Evolutionary conservation across 805 yeast species (phyloP), one percentile per base, ranked within the genome.

Genomic region (Hanseniaspora clermontiae): DNA sequence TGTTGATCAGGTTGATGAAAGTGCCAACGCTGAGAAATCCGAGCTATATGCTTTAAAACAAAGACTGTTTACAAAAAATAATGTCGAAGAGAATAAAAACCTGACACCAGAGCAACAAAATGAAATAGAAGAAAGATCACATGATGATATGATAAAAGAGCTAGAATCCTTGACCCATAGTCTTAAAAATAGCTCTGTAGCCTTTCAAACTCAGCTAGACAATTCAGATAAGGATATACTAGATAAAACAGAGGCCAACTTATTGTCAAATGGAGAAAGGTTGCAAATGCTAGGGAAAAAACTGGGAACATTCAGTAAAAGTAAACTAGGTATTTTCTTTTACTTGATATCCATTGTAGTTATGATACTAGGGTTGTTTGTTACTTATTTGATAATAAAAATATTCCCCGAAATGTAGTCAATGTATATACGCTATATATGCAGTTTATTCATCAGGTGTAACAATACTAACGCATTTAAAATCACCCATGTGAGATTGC

Each of bases 381-480:
- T 71, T 1, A 70, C 72, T 4, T 63, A 70, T 37, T 45, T 72
- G 15, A 62, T 73, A 19, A 70, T 73, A 10, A 66, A 67, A 46
- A 53, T 72, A 9, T 69, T 73, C 53, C 77, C 76, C 12, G 74
- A 73, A 49, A 63, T 72, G 62, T 70, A 60, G 60, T 24, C 27
- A 24, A 24, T 24, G 5, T 24, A 24, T 24, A 24, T 24, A 24
- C 3, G 27, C 27, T 24, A 24, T 24, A 24, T 24, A 24, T 24
- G 5, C 27, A 24, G 27, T 24, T 24, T 58, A 62, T 55, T 69
- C 69, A 59, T 81, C 83, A 24, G 85, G 84, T 57, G 83, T 76
- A 31, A 86, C 79, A 20, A 88, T 90, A 59, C 96, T 87, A 81
- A 91, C 81, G 67, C 96, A 89, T 70, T 84, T 88, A 77, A 89